These are phyloP conservation scores for Paecilomyces sp. DNA, from an alignment of 2,329 filamentous ascomycete species.

Conservation along the genomic window DNA sequence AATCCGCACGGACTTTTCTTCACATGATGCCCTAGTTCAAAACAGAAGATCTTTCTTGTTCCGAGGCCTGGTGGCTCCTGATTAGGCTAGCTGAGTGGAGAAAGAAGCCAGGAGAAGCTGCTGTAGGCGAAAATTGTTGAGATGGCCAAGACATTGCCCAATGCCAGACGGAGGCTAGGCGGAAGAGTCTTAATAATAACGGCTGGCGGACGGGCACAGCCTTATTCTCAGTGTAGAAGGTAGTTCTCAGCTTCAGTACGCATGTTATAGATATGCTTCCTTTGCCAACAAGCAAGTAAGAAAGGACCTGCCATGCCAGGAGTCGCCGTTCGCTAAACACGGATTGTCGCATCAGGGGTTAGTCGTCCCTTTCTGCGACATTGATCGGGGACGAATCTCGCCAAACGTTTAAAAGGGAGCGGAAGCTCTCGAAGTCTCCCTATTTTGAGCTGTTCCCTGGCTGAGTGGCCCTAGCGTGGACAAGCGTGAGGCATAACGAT, in stretches of 20 bases:
- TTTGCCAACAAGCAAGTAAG: neutral
- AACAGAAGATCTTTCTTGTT: neutral
- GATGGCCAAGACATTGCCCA: neutral
- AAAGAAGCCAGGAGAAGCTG: neutral
- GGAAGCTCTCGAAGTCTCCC: neutral
- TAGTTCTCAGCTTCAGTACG: neutral
- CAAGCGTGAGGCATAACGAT: neutral
- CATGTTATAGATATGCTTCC: neutral
- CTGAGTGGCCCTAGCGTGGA: neutral
- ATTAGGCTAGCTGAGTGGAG: neutral
- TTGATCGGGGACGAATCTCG: neutral
- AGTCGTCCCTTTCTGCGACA: neutral
- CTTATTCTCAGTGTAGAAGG: neutral
- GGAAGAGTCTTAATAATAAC: neutral
- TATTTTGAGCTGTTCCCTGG: neutral
- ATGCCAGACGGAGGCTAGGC: neutral
- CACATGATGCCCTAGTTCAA: neutral
- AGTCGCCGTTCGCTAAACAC: neutral
- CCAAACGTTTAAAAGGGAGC: neutral
- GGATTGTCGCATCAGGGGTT: neutral
- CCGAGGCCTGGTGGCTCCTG: neutral
- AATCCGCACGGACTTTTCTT: neutral
- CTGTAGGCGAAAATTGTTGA: conserved; percentile 1
- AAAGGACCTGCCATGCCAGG: neutral
- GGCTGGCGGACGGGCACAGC: neutral